Evolutionary conservation across 2,329 filamentous ascomycete genomes (phyloP).

Genomic region (Colletotrichum acutatum): DNA sequence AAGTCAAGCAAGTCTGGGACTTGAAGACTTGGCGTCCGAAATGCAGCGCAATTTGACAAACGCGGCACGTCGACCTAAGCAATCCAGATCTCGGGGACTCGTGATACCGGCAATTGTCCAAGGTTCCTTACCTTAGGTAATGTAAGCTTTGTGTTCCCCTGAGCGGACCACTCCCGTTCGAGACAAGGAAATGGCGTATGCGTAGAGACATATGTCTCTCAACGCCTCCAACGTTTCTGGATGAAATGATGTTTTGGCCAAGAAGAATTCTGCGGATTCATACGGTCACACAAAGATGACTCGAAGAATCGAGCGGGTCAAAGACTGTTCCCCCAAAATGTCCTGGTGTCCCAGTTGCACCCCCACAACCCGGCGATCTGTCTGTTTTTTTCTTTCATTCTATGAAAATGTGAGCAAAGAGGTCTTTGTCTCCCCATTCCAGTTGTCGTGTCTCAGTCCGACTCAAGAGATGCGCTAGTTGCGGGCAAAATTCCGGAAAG

Average conservation of each 20-base stretch:
- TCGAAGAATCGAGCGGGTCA: not conserved
- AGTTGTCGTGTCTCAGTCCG: not conserved
- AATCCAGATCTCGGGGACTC: not conserved
- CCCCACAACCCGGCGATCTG: not conserved
- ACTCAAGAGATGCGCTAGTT: not conserved
- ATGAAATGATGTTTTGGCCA: not conserved
- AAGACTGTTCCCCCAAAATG: not conserved
- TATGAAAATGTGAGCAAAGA: not conserved
- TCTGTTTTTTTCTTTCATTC: not conserved
- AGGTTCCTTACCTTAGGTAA: not conserved
- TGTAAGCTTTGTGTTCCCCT: not conserved
- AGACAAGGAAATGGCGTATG: not conserved
- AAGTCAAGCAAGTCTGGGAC: not conserved
- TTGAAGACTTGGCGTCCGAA: not conserved
- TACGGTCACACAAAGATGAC: not conserved
- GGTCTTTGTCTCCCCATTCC: not conserved
- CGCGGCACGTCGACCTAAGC: not conserved
- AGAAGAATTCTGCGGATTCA: not conserved
- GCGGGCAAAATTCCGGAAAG: not conserved
- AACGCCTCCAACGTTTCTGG: not conserved
- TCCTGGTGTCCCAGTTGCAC: not conserved
- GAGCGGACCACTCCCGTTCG: not conserved
- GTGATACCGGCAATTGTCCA: not conserved
- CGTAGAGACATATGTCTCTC: not conserved
- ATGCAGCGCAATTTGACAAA: not conserved